phyloP scores from a whole-genome alignment of 331 rosid genomes.

The Telfairia occidentalis region DNA sequence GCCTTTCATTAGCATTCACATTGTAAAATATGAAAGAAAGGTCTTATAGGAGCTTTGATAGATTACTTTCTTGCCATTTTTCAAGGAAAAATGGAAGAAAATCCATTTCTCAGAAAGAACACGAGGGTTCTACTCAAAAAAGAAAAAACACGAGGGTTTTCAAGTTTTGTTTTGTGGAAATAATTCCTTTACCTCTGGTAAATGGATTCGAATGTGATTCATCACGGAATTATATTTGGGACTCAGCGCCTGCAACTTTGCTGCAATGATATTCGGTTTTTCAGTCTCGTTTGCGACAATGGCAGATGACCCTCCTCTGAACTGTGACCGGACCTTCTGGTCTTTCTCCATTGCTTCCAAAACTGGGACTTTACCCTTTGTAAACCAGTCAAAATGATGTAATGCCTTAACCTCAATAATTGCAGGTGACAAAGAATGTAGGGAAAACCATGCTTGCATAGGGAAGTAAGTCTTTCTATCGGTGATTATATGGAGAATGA shows the following conservation, averaged over 20 bases:
- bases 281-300: constrained; percentile 71
- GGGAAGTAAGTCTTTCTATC: constrained; percentile 87
- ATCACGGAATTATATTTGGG: constrained; percentile 95
- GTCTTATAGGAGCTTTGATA: background rate
- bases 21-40: background rate
- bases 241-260: constrained; percentile 92
- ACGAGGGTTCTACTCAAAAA: background rate
- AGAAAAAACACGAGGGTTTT: background rate
- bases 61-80: background rate
- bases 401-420: constrained; percentile 91
- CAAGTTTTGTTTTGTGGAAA: background rate
- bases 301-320: constrained; percentile 92
- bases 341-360: constrained; percentile 98
- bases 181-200: constrained; percentile 65
- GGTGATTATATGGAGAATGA: constrained; percentile 82
- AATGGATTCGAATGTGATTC: constrained; percentile 91
- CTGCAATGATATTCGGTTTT: constrained; percentile 70
- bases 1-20: background rate
- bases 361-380: constrained; percentile 94
- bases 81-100: background rate
- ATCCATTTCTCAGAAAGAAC: background rate
- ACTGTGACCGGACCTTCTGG: constrained; percentile 69
- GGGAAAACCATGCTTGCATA: constrained; percentile 98
- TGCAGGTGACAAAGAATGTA: constrained; percentile 76
- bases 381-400: constrained; percentile 95